phyloP scores from a whole-genome alignment of 2,329 filamentous ascomycete genomes.

The Pseudogymnoascus sp. region DNA sequence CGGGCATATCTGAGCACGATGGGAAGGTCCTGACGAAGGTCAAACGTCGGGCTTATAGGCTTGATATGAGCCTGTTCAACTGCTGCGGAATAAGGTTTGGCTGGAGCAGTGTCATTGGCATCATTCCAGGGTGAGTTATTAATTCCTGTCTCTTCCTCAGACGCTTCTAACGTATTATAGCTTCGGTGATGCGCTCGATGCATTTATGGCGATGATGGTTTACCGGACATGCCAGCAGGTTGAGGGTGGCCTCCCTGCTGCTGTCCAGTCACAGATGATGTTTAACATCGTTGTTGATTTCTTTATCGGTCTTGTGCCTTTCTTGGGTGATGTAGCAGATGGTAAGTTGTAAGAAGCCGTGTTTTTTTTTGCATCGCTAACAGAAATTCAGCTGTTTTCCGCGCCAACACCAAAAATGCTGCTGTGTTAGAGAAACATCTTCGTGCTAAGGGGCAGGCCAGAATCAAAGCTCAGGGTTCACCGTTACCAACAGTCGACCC shows the following conservation, averaged over 20 bases:
- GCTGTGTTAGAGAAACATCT: constrained; percentile 60
- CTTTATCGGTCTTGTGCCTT: constrained; percentile 62
- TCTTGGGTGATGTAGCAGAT: constrained; percentile 69
- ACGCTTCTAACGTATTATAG: constrained; percentile 35
- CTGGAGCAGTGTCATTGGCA: constrained; percentile 77
- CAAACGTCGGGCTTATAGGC: constrained; percentile 73
- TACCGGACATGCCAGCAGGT: constrained; percentile 64
- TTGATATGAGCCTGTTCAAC: constrained; percentile 79
- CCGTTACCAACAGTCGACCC: constrained; percentile 43
- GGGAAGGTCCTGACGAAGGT: constrained; percentile 75
- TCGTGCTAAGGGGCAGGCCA: constrained; percentile 57
- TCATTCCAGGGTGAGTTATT: constrained; percentile 67
- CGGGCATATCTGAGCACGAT: constrained; percentile 77
- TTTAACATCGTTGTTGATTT: constrained; percentile 73
- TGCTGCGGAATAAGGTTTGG: constrained; percentile 78
- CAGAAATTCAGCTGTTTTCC: constrained; percentile 45
- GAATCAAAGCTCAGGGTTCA: constrained; percentile 40
- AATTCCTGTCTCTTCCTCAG: constrained; percentile 16
- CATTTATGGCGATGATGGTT: constrained; percentile 67
- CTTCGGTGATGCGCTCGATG: constrained; percentile 67
- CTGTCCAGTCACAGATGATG: constrained; percentile 63
- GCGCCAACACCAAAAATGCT: constrained; percentile 68
- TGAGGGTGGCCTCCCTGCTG: constrained; percentile 63
- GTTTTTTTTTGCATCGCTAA: constrained; percentile 41
- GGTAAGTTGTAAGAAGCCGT: constrained; percentile 67